phyloP scores from a whole-genome alignment of 208 protist species.

The Vickermania ingenoplastis region DNA sequence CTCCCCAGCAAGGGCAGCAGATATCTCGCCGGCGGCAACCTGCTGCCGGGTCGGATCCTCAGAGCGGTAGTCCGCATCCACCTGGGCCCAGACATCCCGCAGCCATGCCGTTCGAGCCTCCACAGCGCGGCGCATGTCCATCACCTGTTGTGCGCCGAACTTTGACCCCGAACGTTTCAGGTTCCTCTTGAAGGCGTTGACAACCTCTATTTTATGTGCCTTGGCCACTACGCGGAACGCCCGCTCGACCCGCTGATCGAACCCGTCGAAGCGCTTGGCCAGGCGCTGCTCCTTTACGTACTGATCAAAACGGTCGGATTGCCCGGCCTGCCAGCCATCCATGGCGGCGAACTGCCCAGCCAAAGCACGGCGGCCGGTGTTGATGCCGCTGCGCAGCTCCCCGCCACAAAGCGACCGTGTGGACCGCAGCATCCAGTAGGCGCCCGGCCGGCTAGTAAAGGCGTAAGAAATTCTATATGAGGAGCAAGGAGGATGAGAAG shows the following conservation, averaged over 20 bases:
- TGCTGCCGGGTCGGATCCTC: conserved; percentile 41
- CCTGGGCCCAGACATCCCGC: conserved; percentile 79
- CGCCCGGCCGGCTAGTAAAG: too few species aligned
- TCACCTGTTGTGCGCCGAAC: conserved; percentile 51
- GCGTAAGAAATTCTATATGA: too few species aligned
- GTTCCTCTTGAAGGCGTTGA: conserved; percentile 74
- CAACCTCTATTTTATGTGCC: conserved; percentile 63
- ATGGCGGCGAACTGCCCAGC: conserved; percentile 75
- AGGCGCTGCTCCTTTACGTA: conserved; percentile 60
- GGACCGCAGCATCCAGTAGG: too few species aligned
- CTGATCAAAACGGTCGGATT: conserved; percentile 57
- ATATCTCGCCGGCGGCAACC: conserved; percentile 63
- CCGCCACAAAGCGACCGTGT: conserved; percentile 1
- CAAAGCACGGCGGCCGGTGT: conserved; percentile 45
- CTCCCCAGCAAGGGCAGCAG: conserved; percentile 56
- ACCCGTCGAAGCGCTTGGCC: conserved; percentile 61
- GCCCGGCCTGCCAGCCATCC: conserved; percentile 62
- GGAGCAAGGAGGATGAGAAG: too few species aligned
- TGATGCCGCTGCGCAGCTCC: conserved; percentile 46
- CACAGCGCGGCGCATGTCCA: conserved; percentile 48
- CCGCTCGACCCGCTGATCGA: conserved; percentile 82
- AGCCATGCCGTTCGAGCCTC: conserved; percentile 70
- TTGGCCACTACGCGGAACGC: conserved; percentile 47
- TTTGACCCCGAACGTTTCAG: conserved; percentile 37
- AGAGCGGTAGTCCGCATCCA: conserved; percentile 84